Evolutionary conservation across 768 basidiomycete genomes (phyloP), one percentile per base, ranked within the genome.

Genomic region (Pholiota microspora): DNA sequence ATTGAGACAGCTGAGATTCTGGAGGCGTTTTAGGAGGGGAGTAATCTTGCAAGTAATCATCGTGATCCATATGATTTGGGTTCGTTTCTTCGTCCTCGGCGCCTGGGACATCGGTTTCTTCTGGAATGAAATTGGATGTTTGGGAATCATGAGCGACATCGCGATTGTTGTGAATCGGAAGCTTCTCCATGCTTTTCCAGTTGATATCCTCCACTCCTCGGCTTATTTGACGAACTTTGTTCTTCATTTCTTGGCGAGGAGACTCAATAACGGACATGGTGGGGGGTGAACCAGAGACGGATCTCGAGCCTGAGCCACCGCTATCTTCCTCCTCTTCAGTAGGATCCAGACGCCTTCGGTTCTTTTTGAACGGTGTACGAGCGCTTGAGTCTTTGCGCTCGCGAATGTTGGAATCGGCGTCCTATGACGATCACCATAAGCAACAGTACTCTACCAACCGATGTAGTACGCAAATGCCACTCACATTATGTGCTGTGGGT

Each of bases 191-290:
- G 54, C 80, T 83, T 66, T 78, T 76, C 88, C 87, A 88, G 64
- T 75, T 83, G 58, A 89, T 80, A 64, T 90, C 89, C 67, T 89
- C 88, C 28, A 90, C 88, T 24, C 86, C 85, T 63, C 84, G 84
- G 58, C 86, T 89, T 61, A 89, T 88, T 72, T 89, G 88, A 49
- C 86, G 80, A 54, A 88, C 82, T 63, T 73, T 72, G 46, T 81
- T 79, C 74, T 88, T 90, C 71, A 87, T 81, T 69, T 90, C 88
- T 59, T 84, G 81, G 2, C 84, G 86, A 3, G 90, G 88, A n/a
- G 90, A 90, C 51, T 75, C 77, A 49, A 77, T 53, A 10, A 64
- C 40, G 10, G 56, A 40, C 18, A 48, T 76, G 59, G 71, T 62
- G 49, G 81, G 77, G 46, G 77, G 73, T 18, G 78, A 75, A 58